Evolutionary conservation across 1,139 yeast species (phyloP), one percentile per base, ranked within the genome.

Genomic region (Saccharomycopsis crataegensis): DNA sequence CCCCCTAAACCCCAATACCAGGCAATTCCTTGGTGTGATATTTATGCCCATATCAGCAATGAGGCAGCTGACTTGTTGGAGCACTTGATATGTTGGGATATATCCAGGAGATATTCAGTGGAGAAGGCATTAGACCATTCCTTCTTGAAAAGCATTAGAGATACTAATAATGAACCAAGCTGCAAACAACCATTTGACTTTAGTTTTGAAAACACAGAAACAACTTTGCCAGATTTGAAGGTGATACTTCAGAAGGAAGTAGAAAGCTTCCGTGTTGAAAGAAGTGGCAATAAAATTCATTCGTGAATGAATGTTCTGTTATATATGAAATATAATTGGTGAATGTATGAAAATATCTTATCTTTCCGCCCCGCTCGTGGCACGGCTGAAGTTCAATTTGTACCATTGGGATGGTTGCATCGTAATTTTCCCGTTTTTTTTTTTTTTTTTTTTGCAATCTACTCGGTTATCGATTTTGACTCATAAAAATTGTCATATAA

Each of bases 61-160:
- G 64, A 65, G 1, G 85, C 84, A 0, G 66, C 73, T 12, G 72
- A 76, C 50, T 67, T 86, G 50, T 62, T 85, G 22, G 73, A 71
- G 8, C 65, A 63, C n/a, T 65, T 86, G 50, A 59, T 86, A n/a
- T 68, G 73, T 55, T 86, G 93, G 93, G 83, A 82, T 57, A 71
- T 78, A 1, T 63, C 63, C 3, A 62, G 63, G 33, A 70, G 94
- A 58, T 66, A 70, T 22, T 71, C 70, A 0, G 81, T 79, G 7
- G 73, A 73, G 6, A 71, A 77, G 59, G 74, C 82, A 1, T 63
- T 86, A n/a, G 68, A 68, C 6, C 86, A 83, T 61, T 66, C 70
- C 1, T 83, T 76, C 62, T 67, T 85, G 14, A 61, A 60, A 12
- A 60, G 66, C 6, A 77, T 83, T 6, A 70, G 89, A 59, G 75